phyloP scores from a whole-genome alignment of 2,329 filamentous ascomycete genomes.

The Botrytis porri region DNA sequence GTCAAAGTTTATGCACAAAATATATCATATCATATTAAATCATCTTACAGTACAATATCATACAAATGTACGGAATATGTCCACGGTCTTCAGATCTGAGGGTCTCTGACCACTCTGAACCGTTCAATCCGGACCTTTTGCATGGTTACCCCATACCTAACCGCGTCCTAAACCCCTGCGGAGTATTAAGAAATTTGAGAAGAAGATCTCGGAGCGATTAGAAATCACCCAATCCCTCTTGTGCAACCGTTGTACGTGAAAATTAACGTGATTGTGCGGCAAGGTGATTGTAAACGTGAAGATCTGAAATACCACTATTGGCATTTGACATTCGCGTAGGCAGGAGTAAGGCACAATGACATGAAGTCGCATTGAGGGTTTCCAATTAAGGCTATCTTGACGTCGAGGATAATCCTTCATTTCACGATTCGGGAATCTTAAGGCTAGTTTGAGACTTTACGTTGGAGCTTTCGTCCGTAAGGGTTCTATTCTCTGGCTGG shows the following conservation, averaged over 20 bases:
- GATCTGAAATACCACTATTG: neutral
- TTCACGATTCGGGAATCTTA: neutral
- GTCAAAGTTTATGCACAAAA: slow-evolving; percentile 8
- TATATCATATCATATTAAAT: neutral
- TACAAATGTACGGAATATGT: neutral
- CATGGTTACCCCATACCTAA: neutral
- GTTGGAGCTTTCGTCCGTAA: neutral
- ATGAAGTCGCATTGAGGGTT: neutral
- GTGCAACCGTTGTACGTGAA: neutral
- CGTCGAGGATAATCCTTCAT: neutral
- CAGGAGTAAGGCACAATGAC: neutral
- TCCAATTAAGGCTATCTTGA: neutral
- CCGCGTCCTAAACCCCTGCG: neutral
- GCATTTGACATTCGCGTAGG: neutral
- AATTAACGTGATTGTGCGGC: neutral
- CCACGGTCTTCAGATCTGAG: neutral
- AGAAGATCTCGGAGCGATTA: neutral
- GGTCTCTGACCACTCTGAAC: neutral
- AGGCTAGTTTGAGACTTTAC: neutral
- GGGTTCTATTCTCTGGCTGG: neutral
- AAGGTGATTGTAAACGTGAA: neutral
- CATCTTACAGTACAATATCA: neutral
- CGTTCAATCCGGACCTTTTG: neutral
- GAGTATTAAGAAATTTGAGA: neutral
- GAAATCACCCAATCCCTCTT: neutral